These are phyloP conservation scores for Silene coronaria DNA, from an alignment of 179 eudicot species.

Conservation along the genomic window DNA sequence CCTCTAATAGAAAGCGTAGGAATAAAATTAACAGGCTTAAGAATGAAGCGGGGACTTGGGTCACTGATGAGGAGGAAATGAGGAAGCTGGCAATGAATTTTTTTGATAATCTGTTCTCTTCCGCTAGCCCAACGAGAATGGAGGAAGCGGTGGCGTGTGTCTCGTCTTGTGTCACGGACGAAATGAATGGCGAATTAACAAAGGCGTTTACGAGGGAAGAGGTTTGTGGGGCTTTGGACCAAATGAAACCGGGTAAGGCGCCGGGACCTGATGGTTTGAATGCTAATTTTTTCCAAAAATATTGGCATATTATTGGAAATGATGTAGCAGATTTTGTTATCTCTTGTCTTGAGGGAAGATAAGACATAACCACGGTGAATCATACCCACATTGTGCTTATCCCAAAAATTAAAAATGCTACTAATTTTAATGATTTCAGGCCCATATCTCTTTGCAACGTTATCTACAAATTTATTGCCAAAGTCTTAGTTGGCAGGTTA, in stretches of 20 bases:
- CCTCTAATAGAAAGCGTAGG: too few relatives aligned
- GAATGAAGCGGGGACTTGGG: too few relatives aligned
- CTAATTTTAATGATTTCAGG: not conserved
- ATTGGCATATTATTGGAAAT: not conserved
- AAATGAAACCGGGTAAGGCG: not conserved
- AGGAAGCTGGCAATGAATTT: too few relatives aligned
- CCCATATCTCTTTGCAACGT: not conserved
- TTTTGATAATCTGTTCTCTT: too few relatives aligned
- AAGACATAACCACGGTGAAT: not conserved
- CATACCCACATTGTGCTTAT: not conserved
- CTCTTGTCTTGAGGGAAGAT: not conserved
- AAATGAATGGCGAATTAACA: not conserved
- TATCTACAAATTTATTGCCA: not conserved
- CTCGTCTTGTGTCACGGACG: not conserved
- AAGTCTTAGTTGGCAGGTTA: not conserved
- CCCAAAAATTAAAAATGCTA: not conserved
- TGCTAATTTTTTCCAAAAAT: not conserved
- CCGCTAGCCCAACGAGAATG: rapidly evolving
- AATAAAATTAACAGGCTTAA: too few relatives aligned
- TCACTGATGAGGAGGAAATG: too few relatives aligned
- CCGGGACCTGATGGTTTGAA: not conserved
- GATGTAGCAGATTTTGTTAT: not conserved
- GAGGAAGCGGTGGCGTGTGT: too few relatives aligned
- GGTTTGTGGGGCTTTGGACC: not conserved
- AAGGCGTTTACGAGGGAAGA: not conserved